Evolutionary conservation across 306 rosid species (phyloP).

Genomic region (Vigna mungo): DNA sequence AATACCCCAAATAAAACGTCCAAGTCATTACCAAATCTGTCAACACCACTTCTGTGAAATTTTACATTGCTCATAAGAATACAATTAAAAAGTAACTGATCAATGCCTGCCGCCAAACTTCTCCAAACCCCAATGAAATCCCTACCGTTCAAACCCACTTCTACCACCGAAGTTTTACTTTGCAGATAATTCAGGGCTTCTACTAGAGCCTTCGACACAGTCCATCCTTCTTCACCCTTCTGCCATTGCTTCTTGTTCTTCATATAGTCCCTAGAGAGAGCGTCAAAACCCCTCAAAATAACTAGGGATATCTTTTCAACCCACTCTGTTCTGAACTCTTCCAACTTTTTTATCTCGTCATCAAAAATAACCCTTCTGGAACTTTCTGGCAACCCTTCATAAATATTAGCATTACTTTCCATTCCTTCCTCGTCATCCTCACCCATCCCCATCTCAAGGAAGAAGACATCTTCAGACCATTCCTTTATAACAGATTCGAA

Average conservation of each 20-base stretch:
- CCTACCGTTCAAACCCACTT: conserved; percentile 65
- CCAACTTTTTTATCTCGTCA: conserved; percentile 68
- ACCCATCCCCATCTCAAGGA: conserved; percentile 72
- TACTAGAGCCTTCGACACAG: conserved; percentile 72
- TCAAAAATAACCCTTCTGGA: conserved; percentile 64
- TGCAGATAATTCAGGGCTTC: conserved; percentile 81
- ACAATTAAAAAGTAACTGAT: conserved; percentile 63
- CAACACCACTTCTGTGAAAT: conserved; percentile 70
- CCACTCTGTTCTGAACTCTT: conserved; percentile 78
- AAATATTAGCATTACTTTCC: conserved; percentile 34
- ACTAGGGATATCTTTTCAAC: conserved; percentile 75
- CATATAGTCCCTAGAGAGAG: conserved; percentile 72
- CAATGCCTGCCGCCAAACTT: conserved; percentile 81
- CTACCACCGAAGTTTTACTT: conserved; percentile 64
- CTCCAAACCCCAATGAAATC: conserved; percentile 90
- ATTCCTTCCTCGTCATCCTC: conserved; percentile 48
- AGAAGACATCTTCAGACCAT: conserved; percentile 88
- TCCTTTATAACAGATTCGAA: conserved; percentile 76
- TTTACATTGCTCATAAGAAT: conserved; percentile 67
- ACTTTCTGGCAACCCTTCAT: conserved; percentile 45
- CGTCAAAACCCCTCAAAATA: conserved; percentile 88
- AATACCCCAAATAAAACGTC: conserved; percentile 85
- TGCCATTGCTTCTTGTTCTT: conserved; percentile 93
- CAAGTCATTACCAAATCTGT: conserved; percentile 72
- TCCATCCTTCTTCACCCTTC: conserved; percentile 78